Base-by-base conservation (phyloP, 176 grass and related monocot genomes). In the Dendrocalamus sinicus region DNA sequence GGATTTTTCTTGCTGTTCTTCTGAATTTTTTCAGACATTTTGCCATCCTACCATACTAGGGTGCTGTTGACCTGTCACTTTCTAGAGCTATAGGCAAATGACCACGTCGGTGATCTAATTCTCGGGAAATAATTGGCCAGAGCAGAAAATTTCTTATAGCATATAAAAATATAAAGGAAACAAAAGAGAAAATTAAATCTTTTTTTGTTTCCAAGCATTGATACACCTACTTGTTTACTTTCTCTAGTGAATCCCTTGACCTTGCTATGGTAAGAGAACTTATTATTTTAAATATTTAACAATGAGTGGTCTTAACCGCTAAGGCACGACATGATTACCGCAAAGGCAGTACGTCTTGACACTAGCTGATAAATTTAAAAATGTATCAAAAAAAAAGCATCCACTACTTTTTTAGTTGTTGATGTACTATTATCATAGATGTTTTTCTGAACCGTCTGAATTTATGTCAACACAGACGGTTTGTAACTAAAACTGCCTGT, bases 301-400 rank as follows among this genome's bases (percentile, higher is more conserved):
- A 24, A 24, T 5, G n/a, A 61, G 2, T 40, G 30, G 8, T 24
- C 32, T 59, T 66, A 66, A 76, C 14, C 0, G 0, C 30, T 12
- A 54, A 10, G 82, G 44, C 72, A 84, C 28, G 40, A 44, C 72
- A 67, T 67, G 46, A 20, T 76, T 68, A 58, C 12, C 20, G 12
- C 12, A 41, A 53, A 74, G 61, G 54, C 54, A 39, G 11, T 16
- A 53, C 51, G 2, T 26, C 40, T 72, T 58, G 68, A 72, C 32
- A 14, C 54, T 32, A 85, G 62, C 0, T 15, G 13, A 5, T 51
- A 60, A 19, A 65, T 41, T 64, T 79, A 7, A 53, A 73, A 80
- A 65, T 65, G 57, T 67, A 32, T 86, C 15, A 57, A 47, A 73
- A 72, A 73, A 72, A 58, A 8, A 14, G 43, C 19, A 76, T 54